These are phyloP conservation scores for Neopestalotiopsis rosae DNA, from an alignment of 2,329 filamentous ascomycete genomes.

Conservation along the genomic window DNA sequence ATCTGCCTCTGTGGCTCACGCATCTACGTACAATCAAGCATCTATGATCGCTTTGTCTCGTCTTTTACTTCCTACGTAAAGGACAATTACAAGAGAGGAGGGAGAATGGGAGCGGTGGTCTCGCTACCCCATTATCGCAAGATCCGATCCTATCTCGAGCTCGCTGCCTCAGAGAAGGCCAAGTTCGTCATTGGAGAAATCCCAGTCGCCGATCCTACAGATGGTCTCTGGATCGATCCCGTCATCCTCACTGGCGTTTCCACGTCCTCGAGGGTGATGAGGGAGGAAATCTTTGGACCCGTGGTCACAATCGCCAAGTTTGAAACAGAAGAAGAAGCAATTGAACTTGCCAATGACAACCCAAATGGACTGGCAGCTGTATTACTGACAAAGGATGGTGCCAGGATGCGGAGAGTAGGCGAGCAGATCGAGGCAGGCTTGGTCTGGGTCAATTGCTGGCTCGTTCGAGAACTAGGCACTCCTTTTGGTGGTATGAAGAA, in stretches of 20 bases:
- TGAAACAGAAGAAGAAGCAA: constrained; percentile 32
- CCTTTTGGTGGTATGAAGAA: constrained; percentile 41
- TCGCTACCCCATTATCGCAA: constrained; percentile 35
- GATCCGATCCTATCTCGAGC: constrained; percentile 30
- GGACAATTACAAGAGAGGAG: constrained; percentile 26
- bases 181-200: constrained; percentile 30
- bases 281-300: constrained; percentile 49
- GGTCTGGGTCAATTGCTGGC: constrained; percentile 41
- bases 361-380: constrained; percentile 37
- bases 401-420: constrained; percentile 35
- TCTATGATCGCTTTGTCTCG: constrained; percentile 46
- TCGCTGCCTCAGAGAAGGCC: constrained; percentile 29
- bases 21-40: constrained; percentile 55
- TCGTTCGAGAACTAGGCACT: constrained; percentile 38
- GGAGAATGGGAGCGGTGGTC: constrained; percentile 35
- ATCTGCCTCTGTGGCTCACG: constrained; percentile 46
- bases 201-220: constrained; percentile 21
- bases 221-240: constrained; percentile 35
- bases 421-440: constrained; percentile 38
- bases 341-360: constrained; percentile 35
- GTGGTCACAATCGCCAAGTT: constrained; percentile 46
- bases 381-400: constrained; percentile 35
- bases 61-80: constrained; percentile 29
- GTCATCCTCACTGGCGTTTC: constrained; percentile 33
- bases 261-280: constrained; percentile 34